Percentiles rank a stretch among this genome's conserved stretches.
These are phyloP conservation scores for Puccinia polysora DNA, from an alignment of 1,284 basidiomycete species.

Conservation along the genomic window DNA sequence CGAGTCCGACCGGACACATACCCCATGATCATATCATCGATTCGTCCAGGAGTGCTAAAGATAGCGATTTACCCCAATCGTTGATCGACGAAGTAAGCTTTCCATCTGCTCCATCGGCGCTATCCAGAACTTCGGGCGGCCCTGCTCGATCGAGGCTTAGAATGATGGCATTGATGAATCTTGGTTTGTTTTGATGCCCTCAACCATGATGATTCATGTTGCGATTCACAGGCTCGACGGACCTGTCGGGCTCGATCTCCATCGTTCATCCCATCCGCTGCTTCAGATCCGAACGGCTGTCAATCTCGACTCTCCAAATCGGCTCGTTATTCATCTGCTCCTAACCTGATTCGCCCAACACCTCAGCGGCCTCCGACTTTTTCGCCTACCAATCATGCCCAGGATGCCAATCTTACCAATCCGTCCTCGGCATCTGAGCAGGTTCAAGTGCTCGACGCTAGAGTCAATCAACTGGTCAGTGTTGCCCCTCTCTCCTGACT, in stretches of 20 bases:
- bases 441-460: conserved; percentile 5
- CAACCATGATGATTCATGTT: not conserved
- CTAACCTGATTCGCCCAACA: conserved; percentile 18
- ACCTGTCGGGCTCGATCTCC: not conserved
- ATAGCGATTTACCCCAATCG: conserved; percentile 42
- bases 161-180: not conserved
- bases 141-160: not conserved
- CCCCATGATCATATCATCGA: conserved; percentile 4
- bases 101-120: not conserved
- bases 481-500: not conserved
- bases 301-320: conserved; percentile 18
- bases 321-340: not conserved
- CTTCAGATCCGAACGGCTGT: not conserved
- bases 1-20: not conserved
- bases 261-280: not conserved
- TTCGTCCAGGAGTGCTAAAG: not conserved
- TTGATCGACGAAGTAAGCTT: conserved; percentile 22
- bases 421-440: not conserved
- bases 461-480: conserved; percentile 25
- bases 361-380: not conserved
- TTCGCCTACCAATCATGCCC: not conserved
- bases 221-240: conserved; percentile 1
- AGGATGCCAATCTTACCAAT: not conserved
- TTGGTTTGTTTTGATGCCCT: not conserved
- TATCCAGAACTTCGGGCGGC: not conserved